These are phyloP conservation scores for Triticum timopheevii DNA, from an alignment of 176 grass and related monocot genomes.

Conservation along the genomic window DNA sequence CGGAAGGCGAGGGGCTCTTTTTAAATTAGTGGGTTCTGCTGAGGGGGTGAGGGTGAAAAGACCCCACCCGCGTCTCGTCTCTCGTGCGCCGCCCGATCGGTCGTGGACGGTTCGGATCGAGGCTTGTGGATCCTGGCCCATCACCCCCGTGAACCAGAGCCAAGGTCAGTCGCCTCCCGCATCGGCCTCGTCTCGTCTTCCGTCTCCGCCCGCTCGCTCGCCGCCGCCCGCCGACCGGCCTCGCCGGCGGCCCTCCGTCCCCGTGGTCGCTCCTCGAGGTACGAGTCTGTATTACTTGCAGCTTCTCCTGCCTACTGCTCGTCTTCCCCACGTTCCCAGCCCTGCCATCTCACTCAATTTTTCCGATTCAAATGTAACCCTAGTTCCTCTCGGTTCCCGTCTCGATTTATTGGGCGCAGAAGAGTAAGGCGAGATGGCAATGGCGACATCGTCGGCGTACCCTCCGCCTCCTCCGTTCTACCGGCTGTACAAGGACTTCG, in stretches of 20 bases:
- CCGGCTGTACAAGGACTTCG: constrained; percentile 74
- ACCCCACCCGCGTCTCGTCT: neutral
- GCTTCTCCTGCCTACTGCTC: neutral
- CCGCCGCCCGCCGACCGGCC: neutral
- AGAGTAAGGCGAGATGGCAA: constrained; percentile 33
- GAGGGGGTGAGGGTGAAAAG: neutral
- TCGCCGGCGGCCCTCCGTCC: neutral
- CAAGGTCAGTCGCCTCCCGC: neutral
- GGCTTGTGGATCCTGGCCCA: neutral
- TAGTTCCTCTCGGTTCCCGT: neutral
- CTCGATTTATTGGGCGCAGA: neutral
- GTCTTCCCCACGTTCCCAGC: too few species aligned
- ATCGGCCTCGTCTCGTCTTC: neutral
- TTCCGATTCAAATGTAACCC: neutral
- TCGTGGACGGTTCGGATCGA: neutral
- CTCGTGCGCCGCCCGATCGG: neutral
- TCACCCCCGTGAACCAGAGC: neutral
- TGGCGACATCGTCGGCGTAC: constrained; percentile 68
- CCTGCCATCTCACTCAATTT: neutral
- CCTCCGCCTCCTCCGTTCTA: constrained; percentile 84
- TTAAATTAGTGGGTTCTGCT: neutral
- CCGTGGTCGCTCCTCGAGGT: neutral
- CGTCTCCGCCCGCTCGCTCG: neutral
- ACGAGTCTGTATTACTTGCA: too few species aligned
- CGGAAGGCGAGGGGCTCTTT: constrained; percentile 16